Base-by-base conservation (phyloP, 1,284 basidiomycete species). In the Trichosporon ovoides region DNA sequence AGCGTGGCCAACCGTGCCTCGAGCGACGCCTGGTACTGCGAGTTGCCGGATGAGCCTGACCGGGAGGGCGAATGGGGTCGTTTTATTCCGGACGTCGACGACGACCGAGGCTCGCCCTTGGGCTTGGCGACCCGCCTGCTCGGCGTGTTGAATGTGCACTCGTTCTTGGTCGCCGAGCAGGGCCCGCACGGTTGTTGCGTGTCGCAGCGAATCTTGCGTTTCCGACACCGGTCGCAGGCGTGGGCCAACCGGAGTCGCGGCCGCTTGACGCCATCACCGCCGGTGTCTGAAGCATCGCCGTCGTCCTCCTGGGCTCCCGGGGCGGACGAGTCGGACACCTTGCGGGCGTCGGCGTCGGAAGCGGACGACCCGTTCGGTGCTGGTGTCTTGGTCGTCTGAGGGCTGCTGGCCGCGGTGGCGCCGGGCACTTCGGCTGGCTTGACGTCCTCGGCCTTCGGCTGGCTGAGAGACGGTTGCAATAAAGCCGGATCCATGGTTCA, bases 111-210 rank as follows among this genome's bases (percentile, higher is more conserved):
- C 16, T 49, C 60, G 37, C 55, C 35, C 62, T 73, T 75, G 4
- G 74, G 71, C 56, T 77, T 77, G 3, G 68, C 68, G 14, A 69
- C 67, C 13, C 76, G 56, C 24, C 76, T 59, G 9, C 74, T 74
- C 7, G 77, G 77, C 3, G 75, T 78, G 59, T 78, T 73, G 64
- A 79, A 79, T 1, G 77, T 79, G 62, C 77, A 77, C 33, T 71
- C 68, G 57, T 74, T 76, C 62, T 70, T 68, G 13, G 73, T 72
- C 24, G 72, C 72, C 49, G 72, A 72, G 61, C 77, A 79, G 14
- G 77, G 77, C 31, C 71, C 75, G 55, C 77, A 79, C 0, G 77
- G 77, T 52, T 77, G 76, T 58, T 78, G 71, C 0, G 76, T 78
- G 60, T 78, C 77, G 54, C 77, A 79, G 46, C 71, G 66, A 56